Evolutionary conservation across 345 rosid genomes (phyloP).

Genomic region (Psidium friedrichsthalianum): DNA sequence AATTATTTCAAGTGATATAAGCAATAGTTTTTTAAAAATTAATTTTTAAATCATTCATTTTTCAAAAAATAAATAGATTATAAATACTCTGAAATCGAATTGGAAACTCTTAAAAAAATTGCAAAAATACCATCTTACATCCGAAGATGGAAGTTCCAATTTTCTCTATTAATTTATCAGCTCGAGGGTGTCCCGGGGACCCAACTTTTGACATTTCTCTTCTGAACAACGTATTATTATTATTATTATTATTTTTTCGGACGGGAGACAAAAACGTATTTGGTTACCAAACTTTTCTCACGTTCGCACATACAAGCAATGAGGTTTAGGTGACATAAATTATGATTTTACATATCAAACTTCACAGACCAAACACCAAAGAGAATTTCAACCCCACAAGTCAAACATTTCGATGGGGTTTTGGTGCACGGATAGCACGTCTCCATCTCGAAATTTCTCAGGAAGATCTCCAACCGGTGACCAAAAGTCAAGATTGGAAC

Average conservation of each 20-base stretch:
- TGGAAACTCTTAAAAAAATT: not conserved
- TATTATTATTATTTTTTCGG: too few species aligned
- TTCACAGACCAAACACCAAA: not conserved
- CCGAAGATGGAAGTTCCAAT: not conserved
- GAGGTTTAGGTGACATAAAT: not conserved
- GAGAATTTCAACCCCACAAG: not conserved
- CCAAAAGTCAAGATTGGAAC: not conserved
- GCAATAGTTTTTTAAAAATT: too few species aligned
- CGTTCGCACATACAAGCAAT: not conserved
- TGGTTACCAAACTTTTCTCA: not conserved
- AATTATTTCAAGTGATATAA: too few species aligned
- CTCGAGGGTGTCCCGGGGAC: not conserved
- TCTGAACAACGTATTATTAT: not conserved
- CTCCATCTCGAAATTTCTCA: not conserved
- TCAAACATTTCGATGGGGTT: not conserved
- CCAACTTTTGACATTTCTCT: not conserved
- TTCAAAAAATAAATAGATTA: too few species aligned
- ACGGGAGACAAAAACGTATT: not conserved
- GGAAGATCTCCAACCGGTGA: not conserved
- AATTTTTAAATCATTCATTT: too few species aligned
- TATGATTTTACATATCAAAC: not conserved
- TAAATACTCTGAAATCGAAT: not conserved
- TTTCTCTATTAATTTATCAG: not conserved
- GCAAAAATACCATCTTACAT: not conserved
- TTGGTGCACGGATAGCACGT: not conserved